Evolutionary conservation across 2,329 filamentous ascomycete genomes (phyloP).

Genomic region (Fusarium haematococcum): DNA sequence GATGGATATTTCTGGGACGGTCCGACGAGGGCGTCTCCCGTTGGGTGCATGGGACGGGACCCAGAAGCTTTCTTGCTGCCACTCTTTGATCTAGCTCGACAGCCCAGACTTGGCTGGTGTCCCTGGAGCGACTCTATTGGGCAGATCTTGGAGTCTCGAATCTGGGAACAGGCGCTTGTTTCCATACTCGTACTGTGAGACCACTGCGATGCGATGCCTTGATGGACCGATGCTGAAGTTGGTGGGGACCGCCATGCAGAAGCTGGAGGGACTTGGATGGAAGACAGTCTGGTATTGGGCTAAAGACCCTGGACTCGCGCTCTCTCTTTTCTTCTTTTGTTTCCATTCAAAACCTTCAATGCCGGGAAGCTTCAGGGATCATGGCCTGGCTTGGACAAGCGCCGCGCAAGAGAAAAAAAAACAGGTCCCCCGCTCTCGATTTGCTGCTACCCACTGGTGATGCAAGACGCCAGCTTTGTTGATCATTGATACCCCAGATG

Average conservation of each 20-base stretch:
- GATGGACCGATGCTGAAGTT: conserved; percentile 15
- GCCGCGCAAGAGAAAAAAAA: conserved; percentile 12
- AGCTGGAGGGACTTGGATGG: conserved; percentile 6
- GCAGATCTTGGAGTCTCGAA: conserved; percentile 18
- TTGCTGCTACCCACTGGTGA: conserved; percentile 18
- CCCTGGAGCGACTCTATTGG: conserved; percentile 24
- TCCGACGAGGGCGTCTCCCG: conserved; percentile 19
- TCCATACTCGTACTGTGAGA: conserved; percentile 27
- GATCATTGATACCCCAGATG: background rate
- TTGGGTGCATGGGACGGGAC: conserved; percentile 23
- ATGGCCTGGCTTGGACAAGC: conserved; percentile 5
- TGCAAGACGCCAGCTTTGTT: conserved; percentile 23
- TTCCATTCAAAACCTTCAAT: conserved; percentile 8
- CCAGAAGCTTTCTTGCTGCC: conserved; percentile 11
- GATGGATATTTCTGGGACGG: conserved; percentile 16
- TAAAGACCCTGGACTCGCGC: conserved; percentile 9
- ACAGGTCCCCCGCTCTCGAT: conserved; percentile 20
- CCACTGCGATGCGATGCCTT: conserved; percentile 18
- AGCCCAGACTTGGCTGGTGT: conserved; percentile 9
- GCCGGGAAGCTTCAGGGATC: conserved; percentile 27
- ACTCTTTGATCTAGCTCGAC: conserved; percentile 8
- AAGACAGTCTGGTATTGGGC: conserved; percentile 18
- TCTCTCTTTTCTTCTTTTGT: conserved; percentile 5
- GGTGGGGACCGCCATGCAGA: conserved; percentile 21
- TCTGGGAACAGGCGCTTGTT: conserved; percentile 23